Percentiles rank a stretch among this genome's conserved stretches.
Conservation (phyloP, 176 grass and related monocot species). For the Musa itinerans region DNA sequence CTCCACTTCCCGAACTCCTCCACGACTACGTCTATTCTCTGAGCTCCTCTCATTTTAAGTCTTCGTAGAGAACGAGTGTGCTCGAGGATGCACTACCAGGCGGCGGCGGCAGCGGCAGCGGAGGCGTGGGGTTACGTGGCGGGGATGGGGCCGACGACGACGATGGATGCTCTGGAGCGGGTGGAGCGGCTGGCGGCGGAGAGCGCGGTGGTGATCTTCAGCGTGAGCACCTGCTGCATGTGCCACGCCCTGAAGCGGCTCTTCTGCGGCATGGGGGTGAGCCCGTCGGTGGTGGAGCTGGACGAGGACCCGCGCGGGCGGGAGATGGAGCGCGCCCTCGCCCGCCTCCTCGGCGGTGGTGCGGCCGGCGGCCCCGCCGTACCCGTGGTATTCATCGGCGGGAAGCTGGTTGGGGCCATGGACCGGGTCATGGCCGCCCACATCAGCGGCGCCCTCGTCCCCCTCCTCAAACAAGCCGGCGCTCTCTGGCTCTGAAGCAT, state of each 20-base stretch:
- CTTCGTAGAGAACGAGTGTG: slow-evolving; percentile 19
- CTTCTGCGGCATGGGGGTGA: slow-evolving; percentile 93
- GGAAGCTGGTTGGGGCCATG: slow-evolving; percentile 80
- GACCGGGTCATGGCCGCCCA: slow-evolving; percentile 81
- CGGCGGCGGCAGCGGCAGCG: slow-evolving; percentile 22
- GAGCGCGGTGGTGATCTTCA: slow-evolving; percentile 91
- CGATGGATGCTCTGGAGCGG: slow-evolving; percentile 48
- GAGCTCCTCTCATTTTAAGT: neutral
- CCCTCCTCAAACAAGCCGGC: slow-evolving; percentile 71
- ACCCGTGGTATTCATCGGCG: slow-evolving; percentile 75
- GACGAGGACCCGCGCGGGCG: slow-evolving; percentile 61
- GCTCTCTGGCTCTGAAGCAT: slow-evolving; percentile 67
- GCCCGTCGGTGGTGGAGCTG: slow-evolving; percentile 76
- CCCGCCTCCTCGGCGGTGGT: slow-evolving; percentile 36
- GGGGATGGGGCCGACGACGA: neutral
- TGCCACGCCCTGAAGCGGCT: slow-evolving; percentile 94
- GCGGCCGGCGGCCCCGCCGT: slow-evolving; percentile 27
- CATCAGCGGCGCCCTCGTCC: slow-evolving; percentile 73
- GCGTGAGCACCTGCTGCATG: slow-evolving; percentile 95
- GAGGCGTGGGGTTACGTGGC: slow-evolving; percentile 45
- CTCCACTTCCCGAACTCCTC: neutral
- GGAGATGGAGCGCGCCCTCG: slow-evolving; percentile 60
- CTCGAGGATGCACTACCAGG: slow-evolving; percentile 8
- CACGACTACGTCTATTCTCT: neutral
- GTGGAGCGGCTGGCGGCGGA: slow-evolving; percentile 69